phyloP scores from a whole-genome alignment of 257 asterid species.

The Jacaranda mimosifolia region DNA sequence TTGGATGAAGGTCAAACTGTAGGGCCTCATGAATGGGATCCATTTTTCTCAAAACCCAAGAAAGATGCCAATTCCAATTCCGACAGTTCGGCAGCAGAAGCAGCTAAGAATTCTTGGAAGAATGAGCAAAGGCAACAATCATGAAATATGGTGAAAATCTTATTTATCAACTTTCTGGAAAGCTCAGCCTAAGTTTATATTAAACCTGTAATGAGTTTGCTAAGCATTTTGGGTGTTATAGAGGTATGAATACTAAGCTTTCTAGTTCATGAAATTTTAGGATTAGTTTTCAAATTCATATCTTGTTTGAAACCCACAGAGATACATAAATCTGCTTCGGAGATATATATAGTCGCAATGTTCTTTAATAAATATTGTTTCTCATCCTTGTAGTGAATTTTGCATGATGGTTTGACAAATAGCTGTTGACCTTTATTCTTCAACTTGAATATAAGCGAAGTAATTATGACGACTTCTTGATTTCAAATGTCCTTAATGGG shows the following conservation, averaged over 20 bases:
- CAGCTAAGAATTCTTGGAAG: constrained; percentile 69
- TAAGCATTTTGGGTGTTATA: neutral
- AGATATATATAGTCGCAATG: constrained; percentile 3
- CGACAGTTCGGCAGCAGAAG: constrained; percentile 54
- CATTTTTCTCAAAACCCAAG: constrained; percentile 67
- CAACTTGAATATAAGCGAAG: too few relatives aligned
- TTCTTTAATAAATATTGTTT: constrained; percentile 3
- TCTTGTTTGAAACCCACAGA: constrained; percentile 13
- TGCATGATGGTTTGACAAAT: neutral
- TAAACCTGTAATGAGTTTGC: neutral
- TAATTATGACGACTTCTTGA: too few relatives aligned
- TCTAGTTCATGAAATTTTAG: constrained; percentile 2
- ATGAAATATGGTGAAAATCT: neutral
- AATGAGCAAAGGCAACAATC: constrained; percentile 57
- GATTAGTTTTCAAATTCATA: constrained; percentile 13
- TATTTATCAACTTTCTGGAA: neutral
- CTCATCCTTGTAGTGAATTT: neutral
- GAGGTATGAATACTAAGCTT: constrained; percentile 35
- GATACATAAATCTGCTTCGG: constrained; percentile 19
- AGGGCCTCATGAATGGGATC: constrained; percentile 87
- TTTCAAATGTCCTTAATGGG: too few relatives aligned
- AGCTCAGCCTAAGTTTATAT: neutral
- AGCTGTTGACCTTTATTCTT: too few relatives aligned
- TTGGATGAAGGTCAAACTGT: constrained; percentile 57
- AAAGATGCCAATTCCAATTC: constrained; percentile 44